Percentiles rank a stretch among this genome's conserved stretches.
Conservation (phyloP, 2,329 filamentous ascomycete genomes). For the Penicillium griseofulvum region DNA sequence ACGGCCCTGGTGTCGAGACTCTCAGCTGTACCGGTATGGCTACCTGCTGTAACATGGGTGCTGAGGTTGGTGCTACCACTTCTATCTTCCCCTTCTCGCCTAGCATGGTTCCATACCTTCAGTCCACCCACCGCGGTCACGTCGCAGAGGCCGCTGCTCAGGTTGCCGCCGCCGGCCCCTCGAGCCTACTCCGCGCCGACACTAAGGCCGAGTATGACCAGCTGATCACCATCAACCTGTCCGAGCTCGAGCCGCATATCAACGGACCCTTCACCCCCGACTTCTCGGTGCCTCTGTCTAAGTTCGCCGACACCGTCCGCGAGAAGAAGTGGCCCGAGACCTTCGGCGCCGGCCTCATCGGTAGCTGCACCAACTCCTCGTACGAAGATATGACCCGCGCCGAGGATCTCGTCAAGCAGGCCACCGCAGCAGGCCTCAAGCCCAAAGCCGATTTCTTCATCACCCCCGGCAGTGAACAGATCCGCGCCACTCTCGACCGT, state of each 20-base stretch:
- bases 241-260: conserved; percentile 87
- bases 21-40: conserved; percentile 92
- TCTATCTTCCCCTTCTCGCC: conserved; percentile 91
- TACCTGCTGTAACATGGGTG: conserved; percentile 85
- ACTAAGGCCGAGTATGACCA: conserved; percentile 83
- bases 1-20: conserved; percentile 82
- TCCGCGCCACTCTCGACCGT: conserved; percentile 86
- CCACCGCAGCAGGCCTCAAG: conserved; percentile 81
- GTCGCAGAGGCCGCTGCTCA: conserved; percentile 67
- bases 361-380: conserved; percentile 97
- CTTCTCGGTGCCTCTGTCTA: conserved; percentile 84
- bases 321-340: conserved; percentile 86
- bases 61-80: conserved; percentile 89
- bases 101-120: conserved; percentile 79
- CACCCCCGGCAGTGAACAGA: conserved; percentile 94
- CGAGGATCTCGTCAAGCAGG: conserved; percentile 89
- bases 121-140: conserved; percentile 72
- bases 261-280: conserved; percentile 98
- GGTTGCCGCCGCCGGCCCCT: conserved; percentile 47
- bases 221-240: conserved; percentile 85
- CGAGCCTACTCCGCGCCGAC: conserved; percentile 65
- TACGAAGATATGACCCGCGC: conserved; percentile 98
- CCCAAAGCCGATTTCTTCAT: conserved; percentile 92
- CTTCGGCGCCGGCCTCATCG: conserved; percentile 90
- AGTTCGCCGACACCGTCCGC: conserved; percentile 81